Evolutionary conservation across 2,329 filamentous ascomycete species (phyloP), one percentile per base, ranked within the genome.

Genomic region (Xylariaceae sp.): DNA sequence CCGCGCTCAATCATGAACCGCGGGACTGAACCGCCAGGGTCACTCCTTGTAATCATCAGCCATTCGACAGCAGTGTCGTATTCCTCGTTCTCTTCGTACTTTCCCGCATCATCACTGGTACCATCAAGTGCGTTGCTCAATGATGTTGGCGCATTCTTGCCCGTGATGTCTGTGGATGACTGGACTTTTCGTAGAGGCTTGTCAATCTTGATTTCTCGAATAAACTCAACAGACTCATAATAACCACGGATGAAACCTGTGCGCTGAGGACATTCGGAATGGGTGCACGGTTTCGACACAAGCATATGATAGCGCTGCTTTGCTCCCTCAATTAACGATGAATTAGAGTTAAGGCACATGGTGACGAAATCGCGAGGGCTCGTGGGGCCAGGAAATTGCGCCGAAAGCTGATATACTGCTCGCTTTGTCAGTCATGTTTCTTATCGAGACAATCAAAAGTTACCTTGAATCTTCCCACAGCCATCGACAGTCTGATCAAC

Each of bases 171-270:
- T 4, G 72, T 66, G 1, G 76, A 75, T 16, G 78, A 80, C 22
- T 69, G 65, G 6, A 71, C 71, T 56, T 71, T 72, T 31, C 71
- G 72, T 10, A 73, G 56, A 3, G 72, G 67, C 57, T 75, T 67
- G 41, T 76, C 73, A 10, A 84, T 66, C 1, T 86, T 87, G 13
- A 97, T 80, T 70, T 97, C 92, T 45, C 92, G 80, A 51, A 97
- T 92, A 59, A 96, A 79, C 70, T 97, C 93, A 14, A 97, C 87
- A 1, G 89, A 95, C 73, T 97, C 92, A 62, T 97, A 97, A 57
- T 86, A 79, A 3, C 92, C 93, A 39, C 90, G 81, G 45, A 96
- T 89, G 66, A 87, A 93, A 14, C 89, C 89, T 53, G 81, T 73
- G 10, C 87, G 78, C 12, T 80, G 78, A 17, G 86, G 85, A 33